Evolutionary conservation across 1,284 basidiomycete species (phyloP).

Genomic region (Puccinia polysora): DNA sequence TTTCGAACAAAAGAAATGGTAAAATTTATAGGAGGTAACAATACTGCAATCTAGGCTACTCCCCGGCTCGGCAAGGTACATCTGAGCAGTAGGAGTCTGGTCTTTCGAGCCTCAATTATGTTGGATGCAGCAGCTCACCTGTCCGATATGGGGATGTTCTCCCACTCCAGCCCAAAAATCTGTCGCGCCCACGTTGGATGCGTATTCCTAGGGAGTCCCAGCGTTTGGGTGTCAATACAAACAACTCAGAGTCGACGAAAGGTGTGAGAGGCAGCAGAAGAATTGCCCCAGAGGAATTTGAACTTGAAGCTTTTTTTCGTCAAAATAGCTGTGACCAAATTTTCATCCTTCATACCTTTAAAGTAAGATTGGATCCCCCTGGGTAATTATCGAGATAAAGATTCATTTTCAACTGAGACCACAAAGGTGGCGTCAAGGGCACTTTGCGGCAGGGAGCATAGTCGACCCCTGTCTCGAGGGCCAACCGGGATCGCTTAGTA

Average conservation of each 20-base stretch:
- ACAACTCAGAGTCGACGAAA: too few species aligned
- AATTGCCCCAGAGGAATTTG: neutral
- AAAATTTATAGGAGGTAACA: too few species aligned
- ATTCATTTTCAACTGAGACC: conserved; percentile 36
- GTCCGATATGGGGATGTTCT: conserved; percentile 38
- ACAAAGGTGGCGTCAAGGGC: conserved; percentile 19
- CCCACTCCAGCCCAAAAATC: conserved; percentile 35
- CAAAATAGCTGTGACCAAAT: too few species aligned
- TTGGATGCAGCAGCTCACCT: conserved; percentile 11
- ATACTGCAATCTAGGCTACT: too few species aligned
- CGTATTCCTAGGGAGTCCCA: conserved; percentile 43
- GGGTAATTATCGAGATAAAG: conserved; percentile 36
- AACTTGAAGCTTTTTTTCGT: neutral
- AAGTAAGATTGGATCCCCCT: conserved; percentile 11
- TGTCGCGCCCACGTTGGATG: conserved; percentile 36
- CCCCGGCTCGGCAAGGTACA: too few species aligned
- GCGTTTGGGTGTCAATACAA: too few species aligned
- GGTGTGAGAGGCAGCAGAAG: neutral
- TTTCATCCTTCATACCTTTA: conserved; percentile 20
- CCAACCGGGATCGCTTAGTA: too few species aligned
- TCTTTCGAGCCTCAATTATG: too few species aligned
- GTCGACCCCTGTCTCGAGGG: neutral
- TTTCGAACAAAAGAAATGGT: too few species aligned
- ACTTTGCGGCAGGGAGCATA: conserved; percentile 17
- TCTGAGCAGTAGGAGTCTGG: too few species aligned